Percentiles rank a stretch among this genome's conserved stretches.
These are phyloP conservation scores for Ogataea naganishii DNA, from an alignment of 805 yeast species.

Conservation along the genomic window DNA sequence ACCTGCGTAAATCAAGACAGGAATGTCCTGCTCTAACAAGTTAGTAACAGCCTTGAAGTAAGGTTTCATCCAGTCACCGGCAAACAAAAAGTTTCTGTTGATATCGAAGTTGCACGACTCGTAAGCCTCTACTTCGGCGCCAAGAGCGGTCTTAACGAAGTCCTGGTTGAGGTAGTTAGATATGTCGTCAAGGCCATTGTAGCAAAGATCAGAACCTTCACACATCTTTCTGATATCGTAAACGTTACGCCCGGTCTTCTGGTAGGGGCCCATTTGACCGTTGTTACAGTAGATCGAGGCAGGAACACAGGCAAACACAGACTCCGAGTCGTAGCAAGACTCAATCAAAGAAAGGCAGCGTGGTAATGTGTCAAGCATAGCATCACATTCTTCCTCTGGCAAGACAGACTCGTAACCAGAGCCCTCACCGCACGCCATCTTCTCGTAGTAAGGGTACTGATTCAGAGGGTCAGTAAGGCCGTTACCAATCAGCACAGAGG, in stretches of 20 bases:
- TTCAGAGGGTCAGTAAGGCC: constrained; percentile 82
- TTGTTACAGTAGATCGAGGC: constrained; percentile 55
- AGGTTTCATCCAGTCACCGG: constrained; percentile 65
- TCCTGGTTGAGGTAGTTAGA: constrained; percentile 45
- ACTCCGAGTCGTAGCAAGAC: constrained; percentile 54
- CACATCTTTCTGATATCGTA: constrained; percentile 55
- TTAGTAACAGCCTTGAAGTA: constrained; percentile 48
- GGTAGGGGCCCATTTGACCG: constrained; percentile 51
- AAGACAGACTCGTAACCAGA: constrained; percentile 68
- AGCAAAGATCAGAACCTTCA: constrained; percentile 45
- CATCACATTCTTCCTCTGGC: constrained; percentile 57
- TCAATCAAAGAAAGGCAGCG: constrained; percentile 56
- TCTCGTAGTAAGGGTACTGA: constrained; percentile 74
- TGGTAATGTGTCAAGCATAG: constrained; percentile 53
- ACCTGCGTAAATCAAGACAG: constrained; percentile 88
- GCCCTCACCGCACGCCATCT: constrained; percentile 92
- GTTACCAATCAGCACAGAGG: constrained; percentile 84
- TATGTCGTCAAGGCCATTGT: constrained; percentile 38
- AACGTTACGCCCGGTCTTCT: constrained; percentile 51
- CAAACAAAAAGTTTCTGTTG: constrained; percentile 38
- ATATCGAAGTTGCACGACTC: constrained; percentile 44
- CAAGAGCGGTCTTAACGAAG: constrained; percentile 44
- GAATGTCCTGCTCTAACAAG: constrained; percentile 57
- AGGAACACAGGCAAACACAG: constrained; percentile 55
- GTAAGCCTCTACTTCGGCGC: constrained; percentile 44